Evolutionary conservation across 371 early-diverging fungal genomes (phyloP), one percentile per base, ranked within the genome.

Genomic region (Haplosporangium sp.): DNA sequence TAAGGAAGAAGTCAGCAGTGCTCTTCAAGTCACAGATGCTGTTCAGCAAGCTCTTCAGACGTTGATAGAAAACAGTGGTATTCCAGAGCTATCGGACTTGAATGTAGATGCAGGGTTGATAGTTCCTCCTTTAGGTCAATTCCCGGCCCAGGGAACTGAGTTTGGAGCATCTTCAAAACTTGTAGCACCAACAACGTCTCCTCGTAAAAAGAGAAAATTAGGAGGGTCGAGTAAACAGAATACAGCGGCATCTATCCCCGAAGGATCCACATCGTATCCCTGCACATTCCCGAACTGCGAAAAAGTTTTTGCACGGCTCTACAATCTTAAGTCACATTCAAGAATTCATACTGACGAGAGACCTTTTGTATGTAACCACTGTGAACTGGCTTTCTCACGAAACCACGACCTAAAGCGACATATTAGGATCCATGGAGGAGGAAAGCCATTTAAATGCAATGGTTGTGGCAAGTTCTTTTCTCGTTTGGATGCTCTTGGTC

Each of bases 391-490:
- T 1, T 96, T 96, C 71, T 88, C 94, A 66, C 88, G 96, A 47
- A 94, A 96, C 70, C 96, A 96, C 69, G 96, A 96, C 76, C 81
- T 96, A 52, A 95, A 95, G 67, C 85, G 96, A 13, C 96, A 96
- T 71, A 87, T 91, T 65, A 93, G 94, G 77, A 95, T 94, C 45
- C 96, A 96, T 72, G 91, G 88, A n/a, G 95, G 95, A 11, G 86
- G 91, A 45, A 95, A 95, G 71, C 94, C 95, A 7, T 94, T 94
- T 83, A 88, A 87, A 66, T 96, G 96, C 72, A 82, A 84, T 35
- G 91, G 93, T 19, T 96, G 96, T 74, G 90, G 92, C 56, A 96
- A 95, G 82, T 90, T 88, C n/a, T 94, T 94, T 76, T 88, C 85
- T 3, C 75, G 86, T 17, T 67, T 83, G 50, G 86, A 86, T 71